phyloP scores from a whole-genome alignment of 306 rosid species.

The Argentina anserina region DNA sequence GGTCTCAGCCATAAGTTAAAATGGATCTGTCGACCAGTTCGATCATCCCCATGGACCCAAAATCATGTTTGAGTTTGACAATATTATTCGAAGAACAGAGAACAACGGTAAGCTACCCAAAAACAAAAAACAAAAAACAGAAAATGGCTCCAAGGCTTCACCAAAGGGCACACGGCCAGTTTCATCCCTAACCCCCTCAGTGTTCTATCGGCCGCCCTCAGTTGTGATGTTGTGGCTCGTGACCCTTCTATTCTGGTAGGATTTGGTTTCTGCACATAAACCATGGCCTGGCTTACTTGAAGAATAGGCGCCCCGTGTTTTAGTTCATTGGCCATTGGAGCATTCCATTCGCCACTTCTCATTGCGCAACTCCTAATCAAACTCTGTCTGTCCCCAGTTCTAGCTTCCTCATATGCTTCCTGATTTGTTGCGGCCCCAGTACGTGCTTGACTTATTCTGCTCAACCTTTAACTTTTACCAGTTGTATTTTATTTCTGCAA shows the following conservation, averaged over 20 bases:
- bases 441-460: slow-evolving; percentile 18
- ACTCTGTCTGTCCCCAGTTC: background rate
- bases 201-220: slow-evolving; percentile 40
- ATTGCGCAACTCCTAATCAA: background rate
- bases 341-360: slow-evolving; percentile 68
- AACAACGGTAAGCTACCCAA: background rate
- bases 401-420: background rate
- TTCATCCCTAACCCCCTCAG: slow-evolving; percentile 27
- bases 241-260: slow-evolving; percentile 4
- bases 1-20: slow-evolving; percentile 6
- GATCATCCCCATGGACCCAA: slow-evolving; percentile 12
- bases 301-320: slow-evolving; percentile 27
- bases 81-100: slow-evolving; percentile 6
- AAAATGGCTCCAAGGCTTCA: slow-evolving; percentile 43
- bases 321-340: slow-evolving; percentile 45
- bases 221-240: slow-evolving; percentile 18
- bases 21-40: background rate
- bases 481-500: slow-evolving; percentile 6
- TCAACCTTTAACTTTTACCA: slow-evolving; percentile 3
- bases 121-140: too few species aligned
- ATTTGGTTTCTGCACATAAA: slow-evolving; percentile 9
- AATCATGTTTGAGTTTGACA: slow-evolving; percentile 20
- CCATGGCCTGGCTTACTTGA: background rate
- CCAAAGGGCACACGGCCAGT: slow-evolving; percentile 46
- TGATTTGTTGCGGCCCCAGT: background rate